These are phyloP conservation scores for Salicornia ramosissima DNA, from an alignment of 148 eudicot species.

Conservation along the genomic window DNA sequence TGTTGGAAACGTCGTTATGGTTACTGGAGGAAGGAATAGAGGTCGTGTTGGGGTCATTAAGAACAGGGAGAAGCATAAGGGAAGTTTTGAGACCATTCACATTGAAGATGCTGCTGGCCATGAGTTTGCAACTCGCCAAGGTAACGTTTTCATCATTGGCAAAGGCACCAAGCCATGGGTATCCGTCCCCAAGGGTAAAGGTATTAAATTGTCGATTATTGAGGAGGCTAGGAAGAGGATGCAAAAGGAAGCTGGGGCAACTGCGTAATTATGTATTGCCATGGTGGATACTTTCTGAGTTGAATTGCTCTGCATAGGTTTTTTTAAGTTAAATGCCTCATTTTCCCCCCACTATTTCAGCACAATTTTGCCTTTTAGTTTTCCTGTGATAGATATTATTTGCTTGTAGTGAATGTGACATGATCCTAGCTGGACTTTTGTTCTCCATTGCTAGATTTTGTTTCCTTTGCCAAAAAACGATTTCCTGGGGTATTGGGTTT, in stretches of 20 bases:
- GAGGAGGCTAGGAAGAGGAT: constrained; percentile 48
- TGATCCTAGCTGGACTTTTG: not conserved
- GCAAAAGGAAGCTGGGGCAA: constrained; percentile 13
- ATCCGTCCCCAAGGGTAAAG: constrained; percentile 62
- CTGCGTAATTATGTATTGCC: constrained; percentile 11
- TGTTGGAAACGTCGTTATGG: constrained; percentile 58
- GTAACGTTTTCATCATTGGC: constrained; percentile 48
- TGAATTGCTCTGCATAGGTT: constrained; percentile 3
- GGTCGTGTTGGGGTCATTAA: constrained; percentile 55
- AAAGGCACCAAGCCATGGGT: constrained; percentile 61
- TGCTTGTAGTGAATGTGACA: not conserved
- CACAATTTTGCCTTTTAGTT: not conserved
- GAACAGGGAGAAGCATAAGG: constrained; percentile 65
- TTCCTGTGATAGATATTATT: constrained; percentile 1
- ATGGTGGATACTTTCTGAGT: not conserved
- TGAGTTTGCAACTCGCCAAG: constrained; percentile 64
- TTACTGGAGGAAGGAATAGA: constrained; percentile 60
- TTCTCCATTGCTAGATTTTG: not conserved
- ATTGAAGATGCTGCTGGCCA: constrained; percentile 52
- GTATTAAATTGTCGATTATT: constrained; percentile 52
- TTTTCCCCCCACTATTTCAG: not conserved
- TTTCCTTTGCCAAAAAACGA: no score
- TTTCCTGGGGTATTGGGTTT: no score
- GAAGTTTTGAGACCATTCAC: constrained; percentile 61
- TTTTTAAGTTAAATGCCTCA: not conserved